A percentile compares a stretch with the other conserved stretches of the same genome.
Conservation (phyloP, 306 rosid genomes). For the Benincasa hispida region DNA sequence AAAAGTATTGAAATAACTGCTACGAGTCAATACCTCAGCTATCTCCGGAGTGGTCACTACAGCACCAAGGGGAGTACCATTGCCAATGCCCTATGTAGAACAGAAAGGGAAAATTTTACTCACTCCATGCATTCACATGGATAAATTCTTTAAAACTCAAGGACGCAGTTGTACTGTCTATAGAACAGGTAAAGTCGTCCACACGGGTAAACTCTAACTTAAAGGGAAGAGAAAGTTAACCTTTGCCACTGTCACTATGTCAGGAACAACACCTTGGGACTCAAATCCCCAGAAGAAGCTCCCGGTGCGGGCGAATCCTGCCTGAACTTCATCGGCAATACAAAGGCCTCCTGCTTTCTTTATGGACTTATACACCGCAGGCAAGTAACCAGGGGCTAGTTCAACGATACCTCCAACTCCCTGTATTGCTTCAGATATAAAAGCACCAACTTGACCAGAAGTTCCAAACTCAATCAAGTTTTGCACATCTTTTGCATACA, state of each 20-base stretch:
- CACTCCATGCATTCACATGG: neutral
- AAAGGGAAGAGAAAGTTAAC: constrained; percentile 17
- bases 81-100: constrained; percentile 67
- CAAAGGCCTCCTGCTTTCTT: constrained; percentile 86
- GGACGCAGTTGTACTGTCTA: too few relatives aligned
- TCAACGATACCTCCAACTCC: constrained; percentile 92
- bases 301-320: constrained; percentile 85
- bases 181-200: too few relatives aligned
- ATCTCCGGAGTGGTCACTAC: constrained; percentile 92
- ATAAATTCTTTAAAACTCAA: too few relatives aligned
- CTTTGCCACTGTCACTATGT: constrained; percentile 94
- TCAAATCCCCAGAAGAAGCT: constrained; percentile 93
- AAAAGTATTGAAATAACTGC: constrained; percentile 79
- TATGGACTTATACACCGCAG: constrained; percentile 40
- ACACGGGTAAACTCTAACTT: neutral
- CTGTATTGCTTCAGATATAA: constrained; percentile 87
- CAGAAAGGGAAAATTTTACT: constrained; percentile 9
- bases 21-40: constrained; percentile 60
- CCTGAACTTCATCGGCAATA: constrained; percentile 88
- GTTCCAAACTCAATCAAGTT: constrained; percentile 83
- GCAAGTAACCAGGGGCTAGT: constrained; percentile 83
- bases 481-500: constrained; percentile 77
- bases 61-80: constrained; percentile 97
- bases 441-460: constrained; percentile 73
- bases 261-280: constrained; percentile 87